Evolutionary conservation across 352 stramenopile genomes (phyloP), one percentile per base, ranked within the genome.

Genomic region (Phytophthora litchii): DNA sequence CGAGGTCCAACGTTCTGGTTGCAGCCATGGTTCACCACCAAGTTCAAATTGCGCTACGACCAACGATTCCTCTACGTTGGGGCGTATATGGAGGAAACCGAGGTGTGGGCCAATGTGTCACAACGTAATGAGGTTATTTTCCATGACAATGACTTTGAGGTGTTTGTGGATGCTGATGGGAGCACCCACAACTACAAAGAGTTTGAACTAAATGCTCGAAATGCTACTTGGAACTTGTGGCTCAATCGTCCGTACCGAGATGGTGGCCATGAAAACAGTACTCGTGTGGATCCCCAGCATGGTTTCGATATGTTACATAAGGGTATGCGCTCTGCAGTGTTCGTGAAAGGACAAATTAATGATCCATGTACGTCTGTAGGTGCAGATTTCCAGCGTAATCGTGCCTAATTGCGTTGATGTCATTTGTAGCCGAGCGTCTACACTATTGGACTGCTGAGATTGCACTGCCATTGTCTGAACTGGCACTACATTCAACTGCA

Each of bases 101-200:
- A 60, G 12, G 64, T 93, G 38, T 92, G 83, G 78, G 86, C 83
- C 32, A 92, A 88, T 53, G 52, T 87, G 38, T 82, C 82, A 0
- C 47, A 72, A 11, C 74, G 80, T 43, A 89, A 95, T 50, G 56
- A 75, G 1, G 78, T 94, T 3, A 67, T 93, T 23, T 94, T 92
- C 50, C 72, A 85, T 34, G 91, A 97, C 73, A 96, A 95, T 44
- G 91, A 97, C 73, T 96, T 97, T 70, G 88, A 97, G 63, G 86
- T 97, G 9, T 97, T 97, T 63, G 74, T 97, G 20, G 89, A 97
- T 67, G 70, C 86, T 1, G 72, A 78, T 32, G 81, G 76, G 7
- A 85, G 29, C 20, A 88, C 82, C 19, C 82, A 95, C 69, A 78
- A 91, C 62, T 97, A 97, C 78, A 96, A 96, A 67, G 91, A 97